These are phyloP conservation scores for Penicillium canariense DNA, from an alignment of 495 filamentous ascomycete species.

Conservation along the genomic window DNA sequence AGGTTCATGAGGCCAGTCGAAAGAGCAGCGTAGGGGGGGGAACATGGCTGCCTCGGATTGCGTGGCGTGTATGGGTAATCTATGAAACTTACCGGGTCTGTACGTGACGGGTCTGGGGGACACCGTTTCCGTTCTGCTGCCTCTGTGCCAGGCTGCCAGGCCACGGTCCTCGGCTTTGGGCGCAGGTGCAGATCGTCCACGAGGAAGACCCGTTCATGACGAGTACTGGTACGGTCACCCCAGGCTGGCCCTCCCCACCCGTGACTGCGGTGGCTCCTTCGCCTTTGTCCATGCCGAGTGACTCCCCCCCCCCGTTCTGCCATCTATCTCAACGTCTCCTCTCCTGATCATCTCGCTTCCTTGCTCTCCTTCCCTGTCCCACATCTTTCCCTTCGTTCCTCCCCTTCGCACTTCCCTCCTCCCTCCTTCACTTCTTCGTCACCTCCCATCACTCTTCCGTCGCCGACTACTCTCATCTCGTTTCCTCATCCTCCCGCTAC, in stretches of 20 bases:
- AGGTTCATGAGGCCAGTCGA: slow-evolving; percentile 26
- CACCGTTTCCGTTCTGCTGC: background rate
- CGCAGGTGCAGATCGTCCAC: slow-evolving; percentile 10
- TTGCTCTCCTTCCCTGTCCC: slow-evolving; percentile 14
- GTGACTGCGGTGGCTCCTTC: slow-evolving; percentile 22
- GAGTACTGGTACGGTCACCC: slow-evolving; percentile 9
- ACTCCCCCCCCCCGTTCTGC: no score
- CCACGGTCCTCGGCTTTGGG: slow-evolving; percentile 12
- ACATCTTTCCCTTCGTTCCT: slow-evolving; percentile 12
- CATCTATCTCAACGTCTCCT: slow-evolving; percentile 8
- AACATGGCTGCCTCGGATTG: slow-evolving; percentile 9
- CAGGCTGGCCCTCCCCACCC: slow-evolving; percentile 22
- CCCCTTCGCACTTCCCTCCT: slow-evolving; percentile 5
- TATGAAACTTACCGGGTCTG: background rate
- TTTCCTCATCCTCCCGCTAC: slow-evolving; percentile 10
- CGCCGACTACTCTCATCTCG: slow-evolving; percentile 18
- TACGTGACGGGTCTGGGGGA: slow-evolving; percentile 1
- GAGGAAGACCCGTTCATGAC: slow-evolving; percentile 15
- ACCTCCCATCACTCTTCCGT: slow-evolving; percentile 21
- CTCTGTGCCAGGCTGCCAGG: background rate
- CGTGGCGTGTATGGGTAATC: slow-evolving; percentile 8
- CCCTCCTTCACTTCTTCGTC: slow-evolving; percentile 25
- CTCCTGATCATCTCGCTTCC: slow-evolving; percentile 13
- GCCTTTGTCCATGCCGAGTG: slow-evolving; percentile 14
- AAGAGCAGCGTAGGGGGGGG: background rate